Evolutionary conservation across 441 rosid genomes (phyloP).

Genomic region (Adansonia gregorii): DNA sequence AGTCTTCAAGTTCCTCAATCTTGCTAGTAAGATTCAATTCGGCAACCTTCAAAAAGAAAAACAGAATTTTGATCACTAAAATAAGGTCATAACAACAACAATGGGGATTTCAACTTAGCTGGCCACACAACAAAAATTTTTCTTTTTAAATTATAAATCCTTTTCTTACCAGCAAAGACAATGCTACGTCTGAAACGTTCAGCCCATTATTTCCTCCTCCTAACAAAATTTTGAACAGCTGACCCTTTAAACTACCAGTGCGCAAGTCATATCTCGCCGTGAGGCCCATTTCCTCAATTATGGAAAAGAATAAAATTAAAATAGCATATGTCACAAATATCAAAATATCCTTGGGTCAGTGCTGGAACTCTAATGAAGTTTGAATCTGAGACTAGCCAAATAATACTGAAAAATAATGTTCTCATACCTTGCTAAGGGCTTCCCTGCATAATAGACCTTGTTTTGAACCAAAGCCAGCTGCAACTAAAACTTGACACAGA

Average conservation of each 20-base stretch:
- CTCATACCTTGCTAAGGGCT: slow-evolving; percentile 67
- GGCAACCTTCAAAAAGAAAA: slow-evolving; percentile 57
- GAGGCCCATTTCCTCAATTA: slow-evolving; percentile 72
- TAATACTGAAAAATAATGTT: slow-evolving; percentile 3
- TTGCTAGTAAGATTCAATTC: slow-evolving; percentile 62
- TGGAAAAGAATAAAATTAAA: slow-evolving; percentile 20
- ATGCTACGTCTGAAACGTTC: slow-evolving; percentile 74
- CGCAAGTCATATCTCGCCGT: slow-evolving; percentile 73
- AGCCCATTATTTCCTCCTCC: slow-evolving; percentile 75
- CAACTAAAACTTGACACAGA: slow-evolving; percentile 76
- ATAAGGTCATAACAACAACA: slow-evolving; percentile 18
- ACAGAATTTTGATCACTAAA: slow-evolving; percentile 21
- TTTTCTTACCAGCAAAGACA: slow-evolving; percentile 57
- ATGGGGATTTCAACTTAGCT: slow-evolving; percentile 8
- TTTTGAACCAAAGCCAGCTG: slow-evolving; percentile 90
- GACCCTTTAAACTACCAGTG: slow-evolving; percentile 80
- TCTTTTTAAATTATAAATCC: neutral
- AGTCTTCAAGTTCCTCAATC: slow-evolving; percentile 63
- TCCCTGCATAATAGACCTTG: slow-evolving; percentile 55
- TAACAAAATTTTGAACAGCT: slow-evolving; percentile 65
- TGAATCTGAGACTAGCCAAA: neutral
- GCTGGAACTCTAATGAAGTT: slow-evolving; percentile 12
- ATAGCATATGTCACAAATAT: slow-evolving; percentile 19
- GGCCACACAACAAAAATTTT: neutral
- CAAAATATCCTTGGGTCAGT: neutral